Base-by-base conservation (phyloP, 768 basidiomycete species). In the Termitomyces sp. region DNA sequence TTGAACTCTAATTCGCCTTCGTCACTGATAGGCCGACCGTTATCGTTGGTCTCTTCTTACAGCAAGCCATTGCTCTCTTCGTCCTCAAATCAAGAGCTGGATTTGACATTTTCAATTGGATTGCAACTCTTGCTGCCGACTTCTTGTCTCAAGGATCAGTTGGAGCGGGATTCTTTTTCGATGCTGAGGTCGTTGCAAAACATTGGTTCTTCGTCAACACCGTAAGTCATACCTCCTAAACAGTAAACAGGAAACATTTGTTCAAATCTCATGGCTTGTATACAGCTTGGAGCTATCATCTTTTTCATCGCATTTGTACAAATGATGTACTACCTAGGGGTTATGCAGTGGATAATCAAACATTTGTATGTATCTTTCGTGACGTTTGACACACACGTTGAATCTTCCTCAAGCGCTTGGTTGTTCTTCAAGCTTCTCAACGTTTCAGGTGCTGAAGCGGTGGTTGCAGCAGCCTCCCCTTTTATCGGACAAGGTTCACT, bases 251-350 rank as follows among this genome's bases (percentile, higher is more conserved):
- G 39, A 59, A 14, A 13, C n/a, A n/a, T 37, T 34, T 44, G 8
- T 55, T 42, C 20, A 50, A 36, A 8, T 32, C 20, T 55, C 39
- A 24, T 52, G 20, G 16, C 31, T 18, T 39, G 18, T 18, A 37
- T 27, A 26, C 65, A 89, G 82, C 81, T 94, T 41, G 66, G 81
- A 10, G 81, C 87, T 20, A 89, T 96, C 70, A 92, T 97, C 67
- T 96, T 96, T 80, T 97, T 97, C 79, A 83, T 97, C 63, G 92
- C 94, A 27, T 88, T 92, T 62, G 83, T 94, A 55, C 92, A 94
- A 71, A 92, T 94, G 90, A 70, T 92, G 72, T 94, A 93, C 75
- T 89, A 94, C 60, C 70, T 92, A 54, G 90, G 93, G 50, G 88
- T 91, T 32, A 94, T 96, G 92, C 92, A 94, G 76, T 96, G 94